These are phyloP conservation scores for Pugionium cornutum DNA, from an alignment of 345 rosid genomes.

Conservation along the genomic window DNA sequence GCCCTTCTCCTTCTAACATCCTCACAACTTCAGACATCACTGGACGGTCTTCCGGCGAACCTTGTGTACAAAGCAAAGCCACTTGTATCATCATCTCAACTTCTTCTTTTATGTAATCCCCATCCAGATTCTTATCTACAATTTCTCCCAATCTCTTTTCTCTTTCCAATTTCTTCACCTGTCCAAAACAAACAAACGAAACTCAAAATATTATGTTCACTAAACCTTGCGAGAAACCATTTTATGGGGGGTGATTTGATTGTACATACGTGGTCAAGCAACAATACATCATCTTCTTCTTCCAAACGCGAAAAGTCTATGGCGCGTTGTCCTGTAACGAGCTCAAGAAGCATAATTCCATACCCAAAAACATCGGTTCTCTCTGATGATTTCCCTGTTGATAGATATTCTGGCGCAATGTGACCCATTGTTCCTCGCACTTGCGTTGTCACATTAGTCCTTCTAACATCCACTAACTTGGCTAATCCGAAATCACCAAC, in stretches of 20 bases:
- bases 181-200: conserved; percentile 23
- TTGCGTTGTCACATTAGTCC: conserved; percentile 90
- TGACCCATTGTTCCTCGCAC: conserved; percentile 9
- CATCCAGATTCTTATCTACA: conserved; percentile 72
- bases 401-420: conserved; percentile 41
- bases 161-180: conserved; percentile 96
- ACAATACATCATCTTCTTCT: conserved; percentile 90
- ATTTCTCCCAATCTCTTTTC: conserved; percentile 81
- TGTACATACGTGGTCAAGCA: conserved; percentile 84
- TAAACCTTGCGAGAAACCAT: neutral
- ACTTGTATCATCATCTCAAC: conserved; percentile 93
- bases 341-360: conserved; percentile 87
- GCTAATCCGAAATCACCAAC: conserved; percentile 99
- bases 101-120: conserved; percentile 56
- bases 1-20: conserved; percentile 98
- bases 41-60: conserved; percentile 84
- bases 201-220: neutral
- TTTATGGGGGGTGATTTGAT: neutral
- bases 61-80: conserved; percentile 85
- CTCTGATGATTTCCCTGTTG: conserved; percentile 95
- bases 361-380: conserved; percentile 42
- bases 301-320: conserved; percentile 95
- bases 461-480: conserved; percentile 86
- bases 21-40: conserved; percentile 90
- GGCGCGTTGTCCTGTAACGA: conserved; percentile 99